phyloP scores from a whole-genome alignment of 2,329 filamentous ascomycete species.

The Lasiodiplodia sp. region DNA sequence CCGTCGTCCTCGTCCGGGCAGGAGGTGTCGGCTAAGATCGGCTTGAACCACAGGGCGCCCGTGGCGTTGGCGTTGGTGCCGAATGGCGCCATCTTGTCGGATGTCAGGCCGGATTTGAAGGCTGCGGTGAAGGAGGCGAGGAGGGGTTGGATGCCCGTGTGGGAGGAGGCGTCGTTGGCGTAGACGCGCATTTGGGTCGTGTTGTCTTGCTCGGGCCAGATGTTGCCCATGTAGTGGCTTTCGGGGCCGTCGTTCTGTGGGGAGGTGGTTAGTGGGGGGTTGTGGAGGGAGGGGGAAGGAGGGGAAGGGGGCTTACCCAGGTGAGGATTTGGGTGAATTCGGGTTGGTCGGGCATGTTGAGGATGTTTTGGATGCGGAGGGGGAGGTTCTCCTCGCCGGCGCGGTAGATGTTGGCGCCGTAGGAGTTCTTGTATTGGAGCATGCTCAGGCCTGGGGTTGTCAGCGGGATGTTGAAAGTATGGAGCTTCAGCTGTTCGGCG shows the following conservation, averaged over 20 bases:
- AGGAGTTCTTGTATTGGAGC: slow-evolving; percentile 46
- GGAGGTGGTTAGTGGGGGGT: neutral
- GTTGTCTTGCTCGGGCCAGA: slow-evolving; percentile 44
- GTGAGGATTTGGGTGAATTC: slow-evolving; percentile 48
- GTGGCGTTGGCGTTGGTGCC: neutral
- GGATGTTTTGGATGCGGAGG: slow-evolving; percentile 47
- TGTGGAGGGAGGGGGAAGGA: no score
- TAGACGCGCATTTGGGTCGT: slow-evolving; percentile 35
- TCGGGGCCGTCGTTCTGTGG: slow-evolving; percentile 45
- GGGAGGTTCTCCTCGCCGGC: slow-evolving; percentile 45
- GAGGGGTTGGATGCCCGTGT: slow-evolving; percentile 46
- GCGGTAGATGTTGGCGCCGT: slow-evolving; percentile 43
- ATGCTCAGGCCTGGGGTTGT: slow-evolving; percentile 21
- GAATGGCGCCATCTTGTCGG: neutral
- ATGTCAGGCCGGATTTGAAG: slow-evolving; percentile 38
- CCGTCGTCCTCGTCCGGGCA: slow-evolving; percentile 1
- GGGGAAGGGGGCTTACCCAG: slow-evolving; percentile 32
- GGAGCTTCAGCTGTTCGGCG: no score
- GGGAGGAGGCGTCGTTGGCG: slow-evolving; percentile 38
- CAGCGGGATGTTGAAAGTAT: no score
- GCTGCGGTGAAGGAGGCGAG: slow-evolving; percentile 46
- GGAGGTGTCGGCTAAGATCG: neutral
- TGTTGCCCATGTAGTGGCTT: slow-evolving; percentile 48
- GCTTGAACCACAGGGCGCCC: slow-evolving; percentile 20
- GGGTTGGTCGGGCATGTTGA: slow-evolving; percentile 38